These are phyloP conservation scores for Trichosporon sp. DNA, from an alignment of 1,284 basidiomycete species.

Conservation along the genomic window DNA sequence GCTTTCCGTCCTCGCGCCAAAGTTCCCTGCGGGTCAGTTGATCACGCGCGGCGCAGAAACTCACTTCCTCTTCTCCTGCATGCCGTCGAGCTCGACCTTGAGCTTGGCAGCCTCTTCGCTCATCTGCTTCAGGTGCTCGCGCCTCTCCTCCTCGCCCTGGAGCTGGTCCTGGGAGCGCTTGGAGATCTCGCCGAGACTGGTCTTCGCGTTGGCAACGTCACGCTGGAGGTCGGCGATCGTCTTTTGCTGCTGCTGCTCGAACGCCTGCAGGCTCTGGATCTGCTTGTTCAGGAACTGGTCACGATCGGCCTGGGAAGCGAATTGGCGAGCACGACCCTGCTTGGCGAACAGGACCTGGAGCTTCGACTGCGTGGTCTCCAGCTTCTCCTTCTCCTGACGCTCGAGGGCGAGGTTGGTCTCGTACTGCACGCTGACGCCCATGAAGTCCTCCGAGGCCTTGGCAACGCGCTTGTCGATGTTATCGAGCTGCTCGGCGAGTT, in stretches of 20 bases:
- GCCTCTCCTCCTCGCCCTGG: conserved; percentile 68
- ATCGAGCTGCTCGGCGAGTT: conserved; percentile 68
- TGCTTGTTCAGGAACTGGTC: conserved; percentile 76
- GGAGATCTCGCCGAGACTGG: conserved; percentile 68
- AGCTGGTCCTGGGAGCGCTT: conserved; percentile 65
- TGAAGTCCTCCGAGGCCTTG: conserved; percentile 67
- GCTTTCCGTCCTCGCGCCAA: conserved; percentile 92
- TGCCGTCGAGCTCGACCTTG: conserved; percentile 71
- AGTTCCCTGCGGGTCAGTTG: conserved; percentile 63
- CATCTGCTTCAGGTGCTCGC: conserved; percentile 74
- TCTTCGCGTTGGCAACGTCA: conserved; percentile 76
- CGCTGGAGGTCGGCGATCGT: conserved; percentile 66
- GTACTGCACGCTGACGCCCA: conserved; percentile 69
- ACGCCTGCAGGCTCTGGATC: conserved; percentile 67
- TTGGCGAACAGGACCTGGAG: conserved; percentile 79
- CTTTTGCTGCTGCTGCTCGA: conserved; percentile 65
- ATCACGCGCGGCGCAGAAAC: conserved; percentile 32
- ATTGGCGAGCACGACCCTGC: conserved; percentile 81
- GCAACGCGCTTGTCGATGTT: conserved; percentile 65
- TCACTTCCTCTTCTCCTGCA: conserved; percentile 77
- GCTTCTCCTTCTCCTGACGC: conserved; percentile 65
- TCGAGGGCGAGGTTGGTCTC: conserved; percentile 65
- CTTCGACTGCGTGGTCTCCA: conserved; percentile 72
- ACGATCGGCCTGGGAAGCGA: conserved; percentile 77
- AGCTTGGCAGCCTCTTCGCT: conserved; percentile 66